Evolutionary conservation across 257 asterid genomes (phyloP).

Genomic region (Solanum virginianum): DNA sequence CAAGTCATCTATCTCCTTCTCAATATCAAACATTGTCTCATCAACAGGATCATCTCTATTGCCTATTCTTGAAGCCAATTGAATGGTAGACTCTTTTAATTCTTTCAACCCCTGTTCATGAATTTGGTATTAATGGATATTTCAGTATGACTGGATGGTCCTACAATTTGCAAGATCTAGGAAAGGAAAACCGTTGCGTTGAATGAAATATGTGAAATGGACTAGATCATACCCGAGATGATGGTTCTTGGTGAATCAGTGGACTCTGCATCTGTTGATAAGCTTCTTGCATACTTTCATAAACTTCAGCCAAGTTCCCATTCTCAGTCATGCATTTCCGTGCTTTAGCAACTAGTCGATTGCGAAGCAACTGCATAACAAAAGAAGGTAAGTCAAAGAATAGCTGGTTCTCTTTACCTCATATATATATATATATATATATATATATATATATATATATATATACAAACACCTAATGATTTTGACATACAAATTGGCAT

Average conservation of each 20-base stretch:
- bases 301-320: slow-evolving; percentile 6
- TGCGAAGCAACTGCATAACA: slow-evolving; percentile 6
- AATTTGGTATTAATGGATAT: background rate
- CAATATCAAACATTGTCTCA: slow-evolving; percentile 5
- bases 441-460: no score
- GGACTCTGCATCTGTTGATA: slow-evolving; percentile 14
- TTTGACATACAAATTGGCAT: background rate
- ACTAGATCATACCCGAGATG: slow-evolving; percentile 5
- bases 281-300: slow-evolving; percentile 13
- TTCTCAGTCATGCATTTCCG: slow-evolving; percentile 1
- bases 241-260: slow-evolving; percentile 10
- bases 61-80: background rate
- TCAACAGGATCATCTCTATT: slow-evolving; percentile 4
- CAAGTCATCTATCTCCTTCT: slow-evolving; percentile 14
- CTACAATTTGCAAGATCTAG: background rate
- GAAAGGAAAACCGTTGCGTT: background rate
- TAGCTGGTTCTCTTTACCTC: background rate
- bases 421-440: background rate
- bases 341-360: slow-evolving; percentile 6
- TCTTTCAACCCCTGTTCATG: slow-evolving; percentile 5
- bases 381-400: background rate
- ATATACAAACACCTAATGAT: background rate
- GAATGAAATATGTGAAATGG: background rate
- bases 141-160: background rate
- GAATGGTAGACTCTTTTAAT: slow-evolving; percentile 6